Base-by-base conservation (phyloP, 345 rosid species). In the Erodium maritimum region DNA sequence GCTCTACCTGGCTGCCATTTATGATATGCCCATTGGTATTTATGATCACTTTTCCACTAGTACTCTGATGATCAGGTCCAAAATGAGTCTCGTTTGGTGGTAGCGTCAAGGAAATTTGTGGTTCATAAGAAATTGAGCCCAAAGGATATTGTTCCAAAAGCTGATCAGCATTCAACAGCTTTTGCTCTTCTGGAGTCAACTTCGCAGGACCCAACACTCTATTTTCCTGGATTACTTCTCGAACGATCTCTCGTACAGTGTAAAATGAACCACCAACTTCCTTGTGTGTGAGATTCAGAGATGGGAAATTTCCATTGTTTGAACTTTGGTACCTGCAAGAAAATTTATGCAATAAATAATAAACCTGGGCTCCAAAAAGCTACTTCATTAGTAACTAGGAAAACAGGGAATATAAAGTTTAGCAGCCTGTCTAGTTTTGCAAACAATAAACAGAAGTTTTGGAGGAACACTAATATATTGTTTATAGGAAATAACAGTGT, bases 181-280 rank as follows among this genome's bases (percentile, higher is more conserved):
- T 66, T 24, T 76, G 76, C 34, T 77, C 80, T 20, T 65, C 73
- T 19, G 69, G 66, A 68, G 33, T 33, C 16, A 67, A 68, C 74
- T 82, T 85, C 45, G 78, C 90, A 73, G 96, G 83, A 62, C 99
- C 95, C 59, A 93, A 79, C 34, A 89, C 95, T 67, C 91, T 83
- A 75, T 93, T 93, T 74, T 86, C 99, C 77, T 93, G 99, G 63
- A 93, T 93, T 14, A 93, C 74, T 78, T 93, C 99, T 19, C 99
- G 85, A 48, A 93, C 87, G 74, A 93, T 88, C 80, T 93, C 99
- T 57, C 99, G 72, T 14, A 93, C 73, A 1, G 86, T 93, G 69
- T 93, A 93, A 77, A 93, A 93, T 52, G 99, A 88, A 6, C 96
- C 99, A 59, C 96, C 99, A 34, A 89, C 94, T 80, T 86, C 91